Conservation (phyloP, 176 grass and related monocot genomes). For the Avena sativa region DNA sequence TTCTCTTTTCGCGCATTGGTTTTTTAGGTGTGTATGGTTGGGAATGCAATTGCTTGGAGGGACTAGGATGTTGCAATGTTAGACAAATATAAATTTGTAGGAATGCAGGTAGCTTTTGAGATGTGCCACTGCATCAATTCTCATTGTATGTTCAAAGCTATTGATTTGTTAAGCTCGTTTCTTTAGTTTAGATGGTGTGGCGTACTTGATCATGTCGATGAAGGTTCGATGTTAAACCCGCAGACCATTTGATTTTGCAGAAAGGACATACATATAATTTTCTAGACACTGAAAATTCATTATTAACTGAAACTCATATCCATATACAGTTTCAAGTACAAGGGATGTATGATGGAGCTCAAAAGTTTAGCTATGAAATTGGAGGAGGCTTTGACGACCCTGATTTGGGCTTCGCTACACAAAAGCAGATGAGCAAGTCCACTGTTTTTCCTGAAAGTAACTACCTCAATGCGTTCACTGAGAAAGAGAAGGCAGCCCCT, state of each 20-base stretch:
- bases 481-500: constrained; percentile 80
- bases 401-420: constrained; percentile 58
- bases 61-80: constrained; percentile 5
- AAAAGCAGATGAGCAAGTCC: constrained; percentile 59
- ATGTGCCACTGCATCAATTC: constrained; percentile 4
- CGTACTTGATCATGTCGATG: background rate
- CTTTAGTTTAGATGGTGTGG: constrained; percentile 13
- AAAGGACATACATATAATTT: constrained; percentile 3
- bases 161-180: constrained; percentile 35
- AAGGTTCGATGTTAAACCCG: background rate
- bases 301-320: constrained; percentile 34
- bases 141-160: background rate
- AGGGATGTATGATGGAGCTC: constrained; percentile 68
- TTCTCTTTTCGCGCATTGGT: background rate
- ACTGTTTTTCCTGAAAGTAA: constrained; percentile 62
- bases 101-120: constrained; percentile 25
- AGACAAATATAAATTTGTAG: background rate
- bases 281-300: background rate
- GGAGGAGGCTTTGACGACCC: constrained; percentile 65
- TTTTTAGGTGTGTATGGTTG: constrained; percentile 30
- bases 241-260: constrained; percentile 18
- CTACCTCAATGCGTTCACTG: constrained; percentile 59
- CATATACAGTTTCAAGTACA: constrained; percentile 66
- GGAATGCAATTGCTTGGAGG: background rate
- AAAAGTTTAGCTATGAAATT: constrained; percentile 54